Evolutionary conservation across 1,139 yeast species (phyloP), one percentile per base, ranked within the genome.

Genomic region (Chernovozyma sophiae-reginae): DNA sequence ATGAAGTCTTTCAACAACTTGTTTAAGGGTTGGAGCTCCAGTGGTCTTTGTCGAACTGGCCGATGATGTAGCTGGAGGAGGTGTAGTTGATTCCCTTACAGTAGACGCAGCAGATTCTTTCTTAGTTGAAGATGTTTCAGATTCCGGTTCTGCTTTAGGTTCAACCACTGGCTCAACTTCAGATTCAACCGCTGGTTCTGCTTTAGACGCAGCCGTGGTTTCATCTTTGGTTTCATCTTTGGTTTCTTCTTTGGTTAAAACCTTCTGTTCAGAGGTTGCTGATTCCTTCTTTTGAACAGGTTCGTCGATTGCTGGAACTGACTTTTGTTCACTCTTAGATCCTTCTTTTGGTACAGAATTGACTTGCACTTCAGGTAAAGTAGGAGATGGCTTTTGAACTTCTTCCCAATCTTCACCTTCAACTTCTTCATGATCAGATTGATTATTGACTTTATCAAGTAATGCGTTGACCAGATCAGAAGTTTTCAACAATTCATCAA

Each of bases 1-100:
- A 3, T 83, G 76, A 39, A 84, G 66, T 44, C 73, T 79, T 45
- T 82, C 90, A 24, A 84, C 80, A 1, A 86, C 78, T 6, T 77
- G 82, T 48, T 81, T 81, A 45, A 84, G 65, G 1, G 87, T 83
- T 25, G 81, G 68, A 16, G 41, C 36, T 10, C 42, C 43, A 6
- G 58, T 30, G 4, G 52, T 31, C 14, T 27, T 32, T n/a, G 26
- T n/a, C 4, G 37, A 20, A 16, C 56, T 32, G 4, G 17, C 32
- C 4, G 49, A 29, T 12, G 51, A 29, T 2, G 44, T 37, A 2
- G 53, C 28, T 32, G 42, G 42, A 13, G 37, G 25, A 4, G 41
- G 35, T 12, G 41, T 20, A 10, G 47, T 25, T 4, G 39, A 36
- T 31, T 36, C 37, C 20, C 32, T 35, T 10, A 22, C 33, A n/a